These are phyloP conservation scores for Exophiala aquamarina DNA, from an alignment of 2,329 filamentous ascomycete genomes.

Conservation along the genomic window DNA sequence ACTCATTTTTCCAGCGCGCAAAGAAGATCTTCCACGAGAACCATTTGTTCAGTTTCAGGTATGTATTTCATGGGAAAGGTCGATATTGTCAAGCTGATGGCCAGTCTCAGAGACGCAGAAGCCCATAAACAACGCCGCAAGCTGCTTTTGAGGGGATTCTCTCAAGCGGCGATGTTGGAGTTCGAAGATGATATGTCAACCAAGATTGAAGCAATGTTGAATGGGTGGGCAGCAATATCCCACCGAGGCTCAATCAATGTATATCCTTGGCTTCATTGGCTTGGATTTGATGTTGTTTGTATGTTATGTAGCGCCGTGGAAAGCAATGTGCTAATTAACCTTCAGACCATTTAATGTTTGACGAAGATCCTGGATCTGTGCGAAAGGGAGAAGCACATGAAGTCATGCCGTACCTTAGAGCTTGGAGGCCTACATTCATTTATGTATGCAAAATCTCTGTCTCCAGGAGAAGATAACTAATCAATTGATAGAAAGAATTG, in stretches of 20 bases:
- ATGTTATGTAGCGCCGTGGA: not conserved
- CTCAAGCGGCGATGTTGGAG: slow-evolving; percentile 12
- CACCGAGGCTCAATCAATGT: slow-evolving; percentile 5
- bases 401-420: slow-evolving; percentile 11
- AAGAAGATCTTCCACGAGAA: slow-evolving; percentile 16
- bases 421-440: slow-evolving; percentile 15
- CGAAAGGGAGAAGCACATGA: slow-evolving; percentile 3
- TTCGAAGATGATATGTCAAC: slow-evolving; percentile 8
- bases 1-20: too few relatives aligned
- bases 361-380: slow-evolving; percentile 14
- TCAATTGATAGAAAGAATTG: slow-evolving; percentile 9
- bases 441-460: slow-evolving; percentile 6
- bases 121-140: slow-evolving; percentile 18
- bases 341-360: slow-evolving; percentile 16
- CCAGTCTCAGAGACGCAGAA: slow-evolving; percentile 10
- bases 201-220: slow-evolving; percentile 11
- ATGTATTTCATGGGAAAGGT: too few relatives aligned
- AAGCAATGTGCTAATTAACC: not conserved
- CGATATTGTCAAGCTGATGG: too few relatives aligned
- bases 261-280: slow-evolving; percentile 18
- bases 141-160: slow-evolving; percentile 12
- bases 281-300: slow-evolving; percentile 16
- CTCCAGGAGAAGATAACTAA: not conserved
- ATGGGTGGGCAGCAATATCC: slow-evolving; percentile 4
- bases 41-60: slow-evolving; percentile 12